phyloP scores from a whole-genome alignment of 768 basidiomycete species.

The Tremella mesenterica region DNA sequence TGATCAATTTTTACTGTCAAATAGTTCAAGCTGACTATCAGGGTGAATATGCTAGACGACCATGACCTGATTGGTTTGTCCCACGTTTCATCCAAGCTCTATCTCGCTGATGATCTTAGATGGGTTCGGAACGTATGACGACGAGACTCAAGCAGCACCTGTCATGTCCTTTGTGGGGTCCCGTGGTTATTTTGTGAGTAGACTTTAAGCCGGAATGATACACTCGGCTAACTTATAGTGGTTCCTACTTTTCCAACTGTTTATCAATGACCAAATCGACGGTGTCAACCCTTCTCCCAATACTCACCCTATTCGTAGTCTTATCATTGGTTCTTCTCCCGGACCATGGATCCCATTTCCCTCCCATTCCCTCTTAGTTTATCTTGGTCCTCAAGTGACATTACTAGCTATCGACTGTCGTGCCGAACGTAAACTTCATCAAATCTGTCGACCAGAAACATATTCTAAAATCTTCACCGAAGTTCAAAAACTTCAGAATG shows the following conservation, averaged over 20 bases:
- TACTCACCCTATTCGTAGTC: slow-evolving; percentile 59
- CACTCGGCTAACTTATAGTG: slow-evolving; percentile 9
- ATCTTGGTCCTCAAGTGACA: slow-evolving; percentile 62
- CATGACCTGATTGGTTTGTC: slow-evolving; percentile 54
- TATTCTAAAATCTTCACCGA: slow-evolving; percentile 66
- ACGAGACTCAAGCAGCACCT: slow-evolving; percentile 32
- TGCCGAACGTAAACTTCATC: slow-evolving; percentile 72
- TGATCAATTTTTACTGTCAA: neutral
- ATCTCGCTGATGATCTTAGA: slow-evolving; percentile 5
- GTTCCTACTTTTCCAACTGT: slow-evolving; percentile 89
- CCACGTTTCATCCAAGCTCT: neutral
- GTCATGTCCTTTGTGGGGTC: slow-evolving; percentile 59
- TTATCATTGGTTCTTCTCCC: slow-evolving; percentile 61
- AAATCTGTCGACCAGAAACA: slow-evolving; percentile 65
- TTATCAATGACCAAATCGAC: slow-evolving; percentile 68
- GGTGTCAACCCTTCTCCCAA: slow-evolving; percentile 58
- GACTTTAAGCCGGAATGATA: slow-evolving; percentile 43
- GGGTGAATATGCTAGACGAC: slow-evolving; percentile 48
- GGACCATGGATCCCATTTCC: slow-evolving; percentile 73
- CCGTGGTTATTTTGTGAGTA: slow-evolving; percentile 62
- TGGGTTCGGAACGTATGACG: slow-evolving; percentile 40
- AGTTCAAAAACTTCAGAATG: slow-evolving; percentile 51
- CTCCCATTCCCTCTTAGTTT: slow-evolving; percentile 72
- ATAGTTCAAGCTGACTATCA: neutral
- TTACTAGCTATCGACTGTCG: slow-evolving; percentile 57